Base-by-base conservation (phyloP, 495 filamentous ascomycete species). In the Hypoxylon crocopeplum region DNA sequence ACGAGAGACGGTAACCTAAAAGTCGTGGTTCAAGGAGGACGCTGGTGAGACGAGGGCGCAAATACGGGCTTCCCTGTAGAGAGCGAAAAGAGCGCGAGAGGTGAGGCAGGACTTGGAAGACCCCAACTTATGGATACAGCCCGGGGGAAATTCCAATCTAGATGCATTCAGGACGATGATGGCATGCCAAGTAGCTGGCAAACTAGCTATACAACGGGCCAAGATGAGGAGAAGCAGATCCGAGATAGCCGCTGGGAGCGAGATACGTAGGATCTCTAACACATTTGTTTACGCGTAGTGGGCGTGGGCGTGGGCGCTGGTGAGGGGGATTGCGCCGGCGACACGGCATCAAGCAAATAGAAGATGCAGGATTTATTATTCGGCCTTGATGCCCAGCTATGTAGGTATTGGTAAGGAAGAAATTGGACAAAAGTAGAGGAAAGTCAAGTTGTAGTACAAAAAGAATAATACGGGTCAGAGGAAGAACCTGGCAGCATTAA, bases 121-220 rank as follows among this genome's bases (percentile, higher is more conserved):
- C 47, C 61, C 50, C 47, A 49, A 48, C 41, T 53, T 62, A 66
- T 55, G 61, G 51, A 62, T 55, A 70, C 61, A 29, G 49, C 20
- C 48, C 41, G 33, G 36, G 58, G 42, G 37, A 37, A 52, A 16
- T 39, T 52, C 58, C 41, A 61, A 61, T 59, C 49, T 66, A 56
- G 61, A 68, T 68, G 60, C 68, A 68, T 70, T 68, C 64, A 67
- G 64, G 37, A 53, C 12, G 29, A 59, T 45, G 58, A 56, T 56
- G 17, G 50, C 57, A 66, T 63, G 64, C 56, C 49, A 63, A 59
- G 48, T 50, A 47, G 25, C 42, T 61, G 56, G 62, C 56, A 56
- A 52, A 53, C 46, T 66, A 61, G 56, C 56, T 66, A 66, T 56
- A 61, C 50, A 57, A 66, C 47, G 27, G 55, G 45, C 49, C 32